Evolutionary conservation across 371 early-diverging fungal species (phyloP).

Genomic region (Rhizopus stolonifer): DNA sequence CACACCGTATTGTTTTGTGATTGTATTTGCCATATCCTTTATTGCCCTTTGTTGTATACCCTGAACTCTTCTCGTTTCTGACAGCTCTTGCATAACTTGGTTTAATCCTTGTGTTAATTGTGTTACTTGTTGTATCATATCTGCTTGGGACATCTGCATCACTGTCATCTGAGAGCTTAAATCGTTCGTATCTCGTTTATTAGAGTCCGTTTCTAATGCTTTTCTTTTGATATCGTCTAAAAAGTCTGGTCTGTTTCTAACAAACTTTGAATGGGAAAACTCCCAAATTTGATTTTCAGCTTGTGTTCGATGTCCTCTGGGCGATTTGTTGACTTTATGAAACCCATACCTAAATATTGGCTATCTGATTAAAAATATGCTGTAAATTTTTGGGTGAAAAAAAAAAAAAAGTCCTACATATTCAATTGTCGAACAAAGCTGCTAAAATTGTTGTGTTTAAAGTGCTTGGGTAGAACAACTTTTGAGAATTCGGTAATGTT

Average conservation of each 20-base stretch:
- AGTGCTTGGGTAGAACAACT: constrained; percentile 76
- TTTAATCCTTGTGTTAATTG: constrained; percentile 68
- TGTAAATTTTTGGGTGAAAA: neutral
- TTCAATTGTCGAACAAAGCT: constrained; percentile 90
- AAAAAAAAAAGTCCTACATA: constrained; percentile 57
- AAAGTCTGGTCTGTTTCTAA: constrained; percentile 55
- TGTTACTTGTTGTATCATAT: constrained; percentile 66
- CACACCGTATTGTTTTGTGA: constrained; percentile 47
- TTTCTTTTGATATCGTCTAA: constrained; percentile 59
- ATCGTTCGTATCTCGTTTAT: constrained; percentile 47
- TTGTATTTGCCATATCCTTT: constrained; percentile 59
- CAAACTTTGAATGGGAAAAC: constrained; percentile 56
- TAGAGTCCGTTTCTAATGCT: constrained; percentile 73
- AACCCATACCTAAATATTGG: constrained; percentile 58
- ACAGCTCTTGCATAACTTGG: constrained; percentile 70
- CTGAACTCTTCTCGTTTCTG: constrained; percentile 67
- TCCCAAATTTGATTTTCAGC: constrained; percentile 77
- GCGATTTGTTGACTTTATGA: constrained; percentile 74
- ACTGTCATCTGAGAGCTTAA: constrained; percentile 64
- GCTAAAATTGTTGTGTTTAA: constrained; percentile 86
- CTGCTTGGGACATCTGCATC: constrained; percentile 68
- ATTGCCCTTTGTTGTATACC: constrained; percentile 62
- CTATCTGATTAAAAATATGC: too few relatives aligned
- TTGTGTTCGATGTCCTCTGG: constrained; percentile 67
- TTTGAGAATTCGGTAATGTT: constrained; percentile 89